Evolutionary conservation across 202 grass and related monocot species (phyloP).

Genomic region (Panicum hallii): DNA sequence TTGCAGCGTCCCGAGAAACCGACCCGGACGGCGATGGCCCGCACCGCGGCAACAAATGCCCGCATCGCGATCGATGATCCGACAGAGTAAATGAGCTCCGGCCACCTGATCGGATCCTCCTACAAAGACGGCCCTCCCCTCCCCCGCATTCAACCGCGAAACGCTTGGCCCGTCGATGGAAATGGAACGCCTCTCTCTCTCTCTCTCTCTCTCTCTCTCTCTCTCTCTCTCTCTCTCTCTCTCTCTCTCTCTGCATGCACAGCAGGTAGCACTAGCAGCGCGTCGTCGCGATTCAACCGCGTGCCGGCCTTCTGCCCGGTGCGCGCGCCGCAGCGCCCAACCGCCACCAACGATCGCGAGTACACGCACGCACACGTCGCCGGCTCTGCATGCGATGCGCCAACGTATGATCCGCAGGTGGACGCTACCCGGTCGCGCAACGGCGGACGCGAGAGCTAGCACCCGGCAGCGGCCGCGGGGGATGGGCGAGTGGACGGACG

Average conservation of each 20-base stretch:
- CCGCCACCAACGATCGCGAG: background rate
- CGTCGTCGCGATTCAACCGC: background rate
- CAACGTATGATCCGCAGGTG: no score
- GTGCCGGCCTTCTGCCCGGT: background rate
- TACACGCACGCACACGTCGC: background rate
- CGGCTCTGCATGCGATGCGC: background rate
- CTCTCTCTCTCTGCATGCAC: background rate
- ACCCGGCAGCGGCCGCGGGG: background rate
- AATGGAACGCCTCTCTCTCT: background rate
- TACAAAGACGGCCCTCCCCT: background rate
- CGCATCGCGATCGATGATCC: background rate
- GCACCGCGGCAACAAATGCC: background rate
- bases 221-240: no score
- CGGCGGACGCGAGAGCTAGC: no score
- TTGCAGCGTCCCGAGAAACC: background rate
- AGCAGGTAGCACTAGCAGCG: background rate
- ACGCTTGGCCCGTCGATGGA: no score
- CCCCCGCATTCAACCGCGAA: constrained; percentile 1
- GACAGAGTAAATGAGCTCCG: background rate
- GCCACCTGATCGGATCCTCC: background rate
- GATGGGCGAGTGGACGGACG: background rate
- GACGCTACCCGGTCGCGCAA: no score
- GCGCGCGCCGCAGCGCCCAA: background rate
- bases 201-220: no score
- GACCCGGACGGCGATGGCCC: background rate